Conservation (phyloP, 495 filamentous ascomycete species). For the Trichoderma reesei region DNA sequence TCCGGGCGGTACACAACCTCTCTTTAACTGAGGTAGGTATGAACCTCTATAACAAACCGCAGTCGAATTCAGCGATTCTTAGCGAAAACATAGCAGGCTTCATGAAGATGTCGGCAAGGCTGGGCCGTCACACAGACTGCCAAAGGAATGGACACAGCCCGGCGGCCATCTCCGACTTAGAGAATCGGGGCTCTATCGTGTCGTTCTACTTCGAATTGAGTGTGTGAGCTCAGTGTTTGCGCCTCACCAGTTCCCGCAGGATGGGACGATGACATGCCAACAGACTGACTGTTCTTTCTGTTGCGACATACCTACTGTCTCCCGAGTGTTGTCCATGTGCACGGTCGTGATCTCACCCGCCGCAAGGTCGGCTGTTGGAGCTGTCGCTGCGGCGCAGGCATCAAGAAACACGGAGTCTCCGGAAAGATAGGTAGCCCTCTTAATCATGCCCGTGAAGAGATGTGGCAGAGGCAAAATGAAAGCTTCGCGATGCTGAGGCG, state of each 20-base stretch:
- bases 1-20: conserved; percentile 26
- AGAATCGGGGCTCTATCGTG: conserved; percentile 38
- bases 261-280: background rate
- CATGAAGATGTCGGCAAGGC: conserved; percentile 37
- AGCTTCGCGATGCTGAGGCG: conserved; percentile 51
- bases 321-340: conserved; percentile 54
- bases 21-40: no score
- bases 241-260: background rate
- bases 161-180: conserved; percentile 44
- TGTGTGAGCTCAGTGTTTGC: conserved; percentile 27
- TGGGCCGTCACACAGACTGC: conserved; percentile 47
- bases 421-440: conserved; percentile 53
- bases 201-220: conserved; percentile 52
- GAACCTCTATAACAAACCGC: no score
- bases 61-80: no score
- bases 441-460: conserved; percentile 67
- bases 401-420: conserved; percentile 35
- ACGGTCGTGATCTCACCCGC: conserved; percentile 64
- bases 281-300: no score
- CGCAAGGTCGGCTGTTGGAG: conserved; percentile 49
- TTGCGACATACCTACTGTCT: conserved; percentile 40
- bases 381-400: conserved; percentile 45
- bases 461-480: conserved; percentile 59
- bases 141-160: conserved; percentile 46
- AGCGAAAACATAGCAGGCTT: conserved; percentile 50